Evolutionary conservation across 371 early-diverging fungal genomes (phyloP).

Genomic region (Mycotypha africana): DNA sequence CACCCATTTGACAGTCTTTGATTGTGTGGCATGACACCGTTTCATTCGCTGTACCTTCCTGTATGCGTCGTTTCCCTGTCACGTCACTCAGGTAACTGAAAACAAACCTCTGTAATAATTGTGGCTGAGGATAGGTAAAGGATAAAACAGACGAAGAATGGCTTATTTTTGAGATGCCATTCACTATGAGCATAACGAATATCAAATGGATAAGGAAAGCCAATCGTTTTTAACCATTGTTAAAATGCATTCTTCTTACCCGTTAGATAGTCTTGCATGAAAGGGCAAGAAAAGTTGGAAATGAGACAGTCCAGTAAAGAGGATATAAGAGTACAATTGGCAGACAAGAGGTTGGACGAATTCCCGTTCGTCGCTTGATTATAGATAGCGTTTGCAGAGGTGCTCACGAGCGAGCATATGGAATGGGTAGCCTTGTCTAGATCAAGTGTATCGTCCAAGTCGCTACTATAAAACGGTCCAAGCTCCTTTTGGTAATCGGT

Average conservation of each 20-base stretch:
- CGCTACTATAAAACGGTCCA: conserved; percentile 59
- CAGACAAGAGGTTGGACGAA: conserved; percentile 28
- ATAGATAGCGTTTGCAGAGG: conserved; percentile 48
- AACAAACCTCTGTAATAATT: conserved; percentile 30
- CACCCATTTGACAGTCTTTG: conserved; percentile 29
- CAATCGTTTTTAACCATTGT: background rate
- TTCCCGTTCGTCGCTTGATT: conserved; percentile 41
- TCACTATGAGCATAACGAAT: conserved; percentile 12
- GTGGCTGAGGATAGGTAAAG: conserved; percentile 34
- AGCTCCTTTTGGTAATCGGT: conserved; percentile 53
- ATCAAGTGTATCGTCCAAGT: conserved; percentile 49
- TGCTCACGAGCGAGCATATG: conserved; percentile 59
- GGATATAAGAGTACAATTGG: conserved; percentile 45
- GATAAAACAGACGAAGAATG: conserved; percentile 42
- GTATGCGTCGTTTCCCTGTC: conserved; percentile 36
- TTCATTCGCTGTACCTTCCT: conserved; percentile 2
- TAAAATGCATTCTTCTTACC: conserved; percentile 26
- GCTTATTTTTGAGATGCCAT: conserved; percentile 23
- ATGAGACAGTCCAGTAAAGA: conserved; percentile 64
- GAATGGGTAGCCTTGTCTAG: conserved; percentile 26
- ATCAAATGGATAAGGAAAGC: background rate
- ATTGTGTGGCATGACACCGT: conserved; percentile 22
- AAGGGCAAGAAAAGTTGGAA: conserved; percentile 58
- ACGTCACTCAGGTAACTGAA: conserved; percentile 51
- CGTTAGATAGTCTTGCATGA: conserved; percentile 54